Percentiles rank a stretch among this genome's conserved stretches.
Evolutionary conservation across 371 early-diverging fungal species (phyloP).

Genomic region (Dentiscutata heterogama): DNA sequence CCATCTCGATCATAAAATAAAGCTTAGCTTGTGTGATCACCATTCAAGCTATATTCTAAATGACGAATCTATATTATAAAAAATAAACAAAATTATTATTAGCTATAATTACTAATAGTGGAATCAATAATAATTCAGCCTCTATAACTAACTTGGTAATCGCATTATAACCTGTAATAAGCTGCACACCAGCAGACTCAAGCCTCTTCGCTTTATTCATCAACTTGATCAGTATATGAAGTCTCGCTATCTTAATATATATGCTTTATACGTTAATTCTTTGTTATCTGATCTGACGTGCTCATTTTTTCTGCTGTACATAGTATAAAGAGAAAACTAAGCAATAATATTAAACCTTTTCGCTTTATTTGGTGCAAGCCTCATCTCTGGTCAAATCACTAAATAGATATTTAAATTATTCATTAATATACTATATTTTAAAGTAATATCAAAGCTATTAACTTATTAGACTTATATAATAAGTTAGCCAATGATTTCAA

Average conservation of each 20-base stretch:
- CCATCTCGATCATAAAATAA: conserved; percentile 89
- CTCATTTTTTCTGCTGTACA: conserved; percentile 27
- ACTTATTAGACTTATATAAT: no score
- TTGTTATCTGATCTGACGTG: neutral
- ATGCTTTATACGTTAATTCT: neutral
- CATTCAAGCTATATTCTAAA: conserved; percentile 79
- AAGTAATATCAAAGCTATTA: no score
- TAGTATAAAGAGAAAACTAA: conserved; percentile 21
- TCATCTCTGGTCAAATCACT: neutral
- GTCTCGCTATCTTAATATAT: neutral
- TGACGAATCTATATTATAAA: conserved; percentile 70
- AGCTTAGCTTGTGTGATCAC: conserved; percentile 83
- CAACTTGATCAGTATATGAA: conserved; percentile 39
- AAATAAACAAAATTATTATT: neutral
- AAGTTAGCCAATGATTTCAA: no score
- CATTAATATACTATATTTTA: no score
- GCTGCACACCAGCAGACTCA: conserved; percentile 85
- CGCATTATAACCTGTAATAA: conserved; percentile 86
- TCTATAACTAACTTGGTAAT: conserved; percentile 69
- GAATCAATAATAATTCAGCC: neutral
- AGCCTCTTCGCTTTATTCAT: conserved; percentile 59
- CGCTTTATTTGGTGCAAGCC: neutral
- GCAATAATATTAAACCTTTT: neutral
- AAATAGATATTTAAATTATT: no score
- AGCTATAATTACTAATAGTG: neutral